Conservation (phyloP, 345 rosid genomes). For the thale cress (Arabidopsis thaliana) region DNA sequence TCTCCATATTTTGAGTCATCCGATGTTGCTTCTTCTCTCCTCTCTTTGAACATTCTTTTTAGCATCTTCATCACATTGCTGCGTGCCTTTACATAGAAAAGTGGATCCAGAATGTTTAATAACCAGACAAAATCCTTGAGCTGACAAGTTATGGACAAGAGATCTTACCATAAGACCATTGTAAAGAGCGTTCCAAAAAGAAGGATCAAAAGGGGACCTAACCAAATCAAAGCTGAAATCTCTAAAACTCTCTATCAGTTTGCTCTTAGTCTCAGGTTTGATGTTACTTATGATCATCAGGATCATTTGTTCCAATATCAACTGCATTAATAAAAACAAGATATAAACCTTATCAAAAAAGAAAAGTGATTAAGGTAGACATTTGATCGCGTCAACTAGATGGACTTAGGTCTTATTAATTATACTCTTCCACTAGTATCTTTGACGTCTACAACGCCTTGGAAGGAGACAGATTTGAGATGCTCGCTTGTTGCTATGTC, state of each 20-base stretch:
- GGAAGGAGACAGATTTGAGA: constrained; percentile 39
- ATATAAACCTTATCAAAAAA: not conserved
- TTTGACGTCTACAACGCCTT: constrained; percentile 43
- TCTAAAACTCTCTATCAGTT: constrained; percentile 31
- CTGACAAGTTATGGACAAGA: not conserved
- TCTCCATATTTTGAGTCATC: constrained; percentile 24
- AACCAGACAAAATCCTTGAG: not conserved
- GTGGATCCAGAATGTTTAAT: constrained; percentile 12
- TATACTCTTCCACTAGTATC: constrained; percentile 30
- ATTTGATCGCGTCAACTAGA: not conserved
- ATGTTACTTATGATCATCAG: constrained; percentile 45
- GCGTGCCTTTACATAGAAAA: constrained; percentile 34
- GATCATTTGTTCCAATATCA: constrained; percentile 44
- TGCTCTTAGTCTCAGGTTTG: constrained; percentile 28
- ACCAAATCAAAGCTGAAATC: constrained; percentile 46
- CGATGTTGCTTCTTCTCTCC: constrained; percentile 31
- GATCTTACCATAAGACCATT: constrained; percentile 43
- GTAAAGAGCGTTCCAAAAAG: constrained; percentile 48
- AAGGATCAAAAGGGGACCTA: constrained; percentile 49
- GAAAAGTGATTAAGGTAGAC: not conserved
- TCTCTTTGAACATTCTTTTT: constrained; percentile 35
- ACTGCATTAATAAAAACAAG: constrained; percentile 29
- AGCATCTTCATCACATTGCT: constrained; percentile 37
- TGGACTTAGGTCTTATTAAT: not conserved
- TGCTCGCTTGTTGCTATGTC: constrained; percentile 35